Evolutionary conservation across 176 grass and related monocot genomes (phyloP).

Genomic region (Cenchrus purpureus): DNA sequence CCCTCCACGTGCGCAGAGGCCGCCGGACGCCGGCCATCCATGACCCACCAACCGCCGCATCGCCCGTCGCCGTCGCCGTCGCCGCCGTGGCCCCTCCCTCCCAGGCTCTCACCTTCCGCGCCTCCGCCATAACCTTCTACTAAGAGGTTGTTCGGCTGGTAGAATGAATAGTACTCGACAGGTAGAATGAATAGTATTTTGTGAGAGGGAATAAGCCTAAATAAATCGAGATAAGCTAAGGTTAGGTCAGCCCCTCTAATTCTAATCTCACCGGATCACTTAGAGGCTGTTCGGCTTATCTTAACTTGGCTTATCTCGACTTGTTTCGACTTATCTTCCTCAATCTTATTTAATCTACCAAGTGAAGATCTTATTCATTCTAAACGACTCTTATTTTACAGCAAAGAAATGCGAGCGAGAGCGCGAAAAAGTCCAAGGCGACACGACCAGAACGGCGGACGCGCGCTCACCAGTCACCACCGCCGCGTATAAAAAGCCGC

Average conservation of each 20-base stretch:
- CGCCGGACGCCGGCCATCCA: background rate
- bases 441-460: background rate
- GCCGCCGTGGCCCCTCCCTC: background rate
- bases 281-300: too few relatives aligned
- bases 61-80: too few relatives aligned
- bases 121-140: background rate
- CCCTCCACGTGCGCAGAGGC: slow-evolving; percentile 26
- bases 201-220: too few relatives aligned
- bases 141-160: too few relatives aligned
- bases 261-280: background rate
- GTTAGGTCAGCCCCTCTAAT: too few relatives aligned
- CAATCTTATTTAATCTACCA: too few relatives aligned
- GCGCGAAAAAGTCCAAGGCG: background rate
- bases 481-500: background rate
- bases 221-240: too few relatives aligned
- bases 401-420: background rate
- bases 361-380: background rate
- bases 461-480: background rate
- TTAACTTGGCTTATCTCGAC: too few relatives aligned
- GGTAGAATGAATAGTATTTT: too few relatives aligned
- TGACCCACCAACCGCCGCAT: background rate
- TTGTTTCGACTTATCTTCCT: too few relatives aligned
- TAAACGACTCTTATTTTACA: too few relatives aligned
- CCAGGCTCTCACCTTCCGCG: background rate
- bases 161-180: too few relatives aligned